Evolutionary conservation across 1,284 basidiomycete species (phyloP).

Genomic region (Coniophora puteana): DNA sequence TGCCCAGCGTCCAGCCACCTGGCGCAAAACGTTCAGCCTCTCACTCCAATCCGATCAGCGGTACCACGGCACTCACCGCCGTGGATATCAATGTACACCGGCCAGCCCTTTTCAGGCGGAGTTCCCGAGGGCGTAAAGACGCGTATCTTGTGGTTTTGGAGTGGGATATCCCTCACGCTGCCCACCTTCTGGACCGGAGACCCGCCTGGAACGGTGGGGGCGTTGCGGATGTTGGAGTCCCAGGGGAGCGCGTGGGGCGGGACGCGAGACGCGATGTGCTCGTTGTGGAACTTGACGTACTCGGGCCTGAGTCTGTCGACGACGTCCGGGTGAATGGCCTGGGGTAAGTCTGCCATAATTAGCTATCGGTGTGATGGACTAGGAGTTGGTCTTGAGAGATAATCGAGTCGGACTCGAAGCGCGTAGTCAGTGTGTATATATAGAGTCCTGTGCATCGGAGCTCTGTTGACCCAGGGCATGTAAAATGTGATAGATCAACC

Average conservation of each 20-base stretch:
- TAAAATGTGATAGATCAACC: no score
- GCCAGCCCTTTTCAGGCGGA: slow-evolving; percentile 50
- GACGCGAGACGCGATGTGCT: slow-evolving; percentile 37
- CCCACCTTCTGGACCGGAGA: slow-evolving; percentile 53
- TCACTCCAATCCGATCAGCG: not conserved
- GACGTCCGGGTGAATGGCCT: slow-evolving; percentile 59
- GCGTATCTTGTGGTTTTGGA: slow-evolving; percentile 46
- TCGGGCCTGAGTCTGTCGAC: slow-evolving; percentile 55
- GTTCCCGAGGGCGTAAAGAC: slow-evolving; percentile 56
- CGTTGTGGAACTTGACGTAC: slow-evolving; percentile 59
- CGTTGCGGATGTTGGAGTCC: slow-evolving; percentile 52
- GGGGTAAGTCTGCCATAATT: no score
- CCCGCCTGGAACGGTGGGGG: slow-evolving; percentile 51
- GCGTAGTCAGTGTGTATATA: no score
- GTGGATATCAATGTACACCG: slow-evolving; percentile 58
- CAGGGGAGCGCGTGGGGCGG: slow-evolving; percentile 57
- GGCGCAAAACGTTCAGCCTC: slow-evolving; percentile 5
- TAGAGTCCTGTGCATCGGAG: no score
- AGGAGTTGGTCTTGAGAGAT: no score
- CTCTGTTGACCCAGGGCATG: no score
- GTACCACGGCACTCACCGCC: slow-evolving; percentile 42
- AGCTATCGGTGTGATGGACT: no score
- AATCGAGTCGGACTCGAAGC: no score
- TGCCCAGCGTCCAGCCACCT: slow-evolving; percentile 73
- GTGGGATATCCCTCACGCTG: slow-evolving; percentile 42